A percentile compares a stretch with the other conserved stretches of the same genome.
phyloP scores from a whole-genome alignment of 2,329 filamentous ascomycete genomes.

The Cladosporium sp. region DNA sequence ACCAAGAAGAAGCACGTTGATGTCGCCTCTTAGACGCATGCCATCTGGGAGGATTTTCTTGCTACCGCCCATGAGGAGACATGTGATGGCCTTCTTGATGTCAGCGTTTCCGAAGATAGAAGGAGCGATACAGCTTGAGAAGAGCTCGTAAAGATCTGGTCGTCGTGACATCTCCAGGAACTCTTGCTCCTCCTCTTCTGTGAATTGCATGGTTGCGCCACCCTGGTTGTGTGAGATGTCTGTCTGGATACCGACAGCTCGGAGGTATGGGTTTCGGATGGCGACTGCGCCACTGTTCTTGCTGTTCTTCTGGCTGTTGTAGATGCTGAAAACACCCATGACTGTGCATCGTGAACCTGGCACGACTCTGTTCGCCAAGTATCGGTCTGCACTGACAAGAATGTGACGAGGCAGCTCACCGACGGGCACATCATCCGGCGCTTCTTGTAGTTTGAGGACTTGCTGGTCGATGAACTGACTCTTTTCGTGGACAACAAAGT shows the following conservation, averaged over 20 bases:
- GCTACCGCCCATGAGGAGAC: slow-evolving; percentile 86
- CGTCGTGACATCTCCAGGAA: slow-evolving; percentile 87
- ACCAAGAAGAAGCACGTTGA: slow-evolving; percentile 94
- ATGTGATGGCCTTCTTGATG: slow-evolving; percentile 97
- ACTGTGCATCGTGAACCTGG: slow-evolving; percentile 92
- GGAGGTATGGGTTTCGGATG: slow-evolving; percentile 90
- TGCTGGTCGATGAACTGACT: slow-evolving; percentile 96
- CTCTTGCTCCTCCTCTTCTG: slow-evolving; percentile 95
- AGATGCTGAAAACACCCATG: slow-evolving; percentile 97
- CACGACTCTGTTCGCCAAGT: slow-evolving; percentile 92
- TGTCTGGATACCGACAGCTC: slow-evolving; percentile 87
- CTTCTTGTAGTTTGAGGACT: slow-evolving; percentile 96
- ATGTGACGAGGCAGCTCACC: slow-evolving; percentile 95
- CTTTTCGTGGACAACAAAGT: slow-evolving; percentile 92
- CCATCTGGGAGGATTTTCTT: slow-evolving; percentile 98
- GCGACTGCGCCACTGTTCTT: slow-evolving; percentile 84
- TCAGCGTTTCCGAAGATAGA: slow-evolving; percentile 96
- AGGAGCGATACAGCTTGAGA: slow-evolving; percentile 89
- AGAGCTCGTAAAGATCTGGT: slow-evolving; percentile 87
- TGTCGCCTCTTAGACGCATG: slow-evolving; percentile 96
- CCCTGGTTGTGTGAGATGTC: slow-evolving; percentile 87
- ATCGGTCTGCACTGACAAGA: slow-evolving; percentile 92
- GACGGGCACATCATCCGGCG: slow-evolving; percentile 94
- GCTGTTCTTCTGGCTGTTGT: slow-evolving; percentile 78
- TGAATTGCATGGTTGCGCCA: slow-evolving; percentile 67